These are phyloP conservation scores for Globisporangium canariense DNA, from an alignment of 352 stramenopile genomes.

Conservation along the genomic window DNA sequence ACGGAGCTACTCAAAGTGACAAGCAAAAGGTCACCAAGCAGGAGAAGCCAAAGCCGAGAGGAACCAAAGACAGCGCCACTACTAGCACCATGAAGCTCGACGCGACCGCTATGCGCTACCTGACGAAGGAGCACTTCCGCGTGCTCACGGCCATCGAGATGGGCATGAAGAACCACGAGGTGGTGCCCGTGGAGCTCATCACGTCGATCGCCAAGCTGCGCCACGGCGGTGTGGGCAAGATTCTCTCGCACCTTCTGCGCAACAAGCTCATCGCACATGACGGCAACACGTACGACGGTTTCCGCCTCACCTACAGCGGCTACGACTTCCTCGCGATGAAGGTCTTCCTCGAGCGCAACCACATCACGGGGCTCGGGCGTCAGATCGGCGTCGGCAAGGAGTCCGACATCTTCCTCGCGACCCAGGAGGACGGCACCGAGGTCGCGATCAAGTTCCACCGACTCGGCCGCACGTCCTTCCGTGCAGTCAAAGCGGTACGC, in stretches of 20 bases:
- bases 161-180: slow-evolving; percentile 98
- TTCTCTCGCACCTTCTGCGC: slow-evolving; percentile 94
- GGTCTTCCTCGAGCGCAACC: slow-evolving; percentile 91
- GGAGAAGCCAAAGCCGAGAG: not conserved
- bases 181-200: slow-evolving; percentile 97
- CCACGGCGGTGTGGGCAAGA: slow-evolving; percentile 97
- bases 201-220: slow-evolving; percentile 95
- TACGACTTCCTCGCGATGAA: slow-evolving; percentile 99
- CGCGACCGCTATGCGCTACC: slow-evolving; percentile 91
- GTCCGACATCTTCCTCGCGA: slow-evolving; percentile 98
- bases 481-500: slow-evolving; percentile 89
- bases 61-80: slow-evolving; percentile 2
- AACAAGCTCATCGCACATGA: slow-evolving; percentile 99
- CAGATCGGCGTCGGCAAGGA: slow-evolving; percentile 99
- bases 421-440: slow-evolving; percentile 92
- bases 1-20: slow-evolving; percentile 8
- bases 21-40: slow-evolving; percentile 12
- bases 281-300: slow-evolving; percentile 95
- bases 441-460: slow-evolving; percentile 99
- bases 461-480: slow-evolving; percentile 98
- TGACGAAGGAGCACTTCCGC: slow-evolving; percentile 96
- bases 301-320: slow-evolving; percentile 97
- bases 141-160: slow-evolving; percentile 99
- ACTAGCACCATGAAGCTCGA: slow-evolving; percentile 88
- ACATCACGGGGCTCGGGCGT: slow-evolving; percentile 88